phyloP scores from a whole-genome alignment of 352 stramenopile species.

The Saprolegnia diclina region DNA sequence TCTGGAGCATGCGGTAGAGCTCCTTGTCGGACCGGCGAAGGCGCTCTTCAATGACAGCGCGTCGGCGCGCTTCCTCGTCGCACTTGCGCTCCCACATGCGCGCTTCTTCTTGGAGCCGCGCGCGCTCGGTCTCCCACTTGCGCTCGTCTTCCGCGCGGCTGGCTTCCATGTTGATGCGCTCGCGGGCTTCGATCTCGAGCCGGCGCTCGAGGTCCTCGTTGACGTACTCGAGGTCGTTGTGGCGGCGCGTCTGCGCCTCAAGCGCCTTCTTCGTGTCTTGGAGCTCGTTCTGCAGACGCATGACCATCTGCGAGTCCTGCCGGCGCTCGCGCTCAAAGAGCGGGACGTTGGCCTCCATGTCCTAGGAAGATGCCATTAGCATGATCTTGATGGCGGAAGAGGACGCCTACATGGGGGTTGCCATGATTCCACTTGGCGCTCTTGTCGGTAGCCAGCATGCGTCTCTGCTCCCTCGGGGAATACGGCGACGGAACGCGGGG shows the following conservation, averaged over 20 bases:
- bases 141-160: constrained; percentile 79
- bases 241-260: constrained; percentile 67
- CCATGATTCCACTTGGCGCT: constrained; percentile 15
- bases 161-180: constrained; percentile 76
- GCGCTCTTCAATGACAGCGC: constrained; percentile 67
- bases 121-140: constrained; percentile 66
- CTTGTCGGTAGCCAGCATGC: constrained; percentile 23
- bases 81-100: constrained; percentile 64
- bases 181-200: constrained; percentile 74
- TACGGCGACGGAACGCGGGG: not conserved
- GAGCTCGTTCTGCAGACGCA: constrained; percentile 78
- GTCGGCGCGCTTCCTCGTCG: constrained; percentile 66
- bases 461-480: not conserved
- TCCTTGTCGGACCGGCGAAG: constrained; percentile 79
- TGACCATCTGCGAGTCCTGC: constrained; percentile 77
- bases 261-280: constrained; percentile 79
- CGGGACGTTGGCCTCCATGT: constrained; percentile 72
- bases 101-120: constrained; percentile 52
- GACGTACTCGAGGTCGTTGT: constrained; percentile 84
- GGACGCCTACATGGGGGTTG: not conserved
- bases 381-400: not conserved
- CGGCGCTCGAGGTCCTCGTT: constrained; percentile 81
- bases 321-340: constrained; percentile 83
- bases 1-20: constrained; percentile 86
- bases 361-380: not conserved